Base-by-base conservation (phyloP, 2,329 filamentous ascomycete species). In the Aspergillus bombycis region DNA sequence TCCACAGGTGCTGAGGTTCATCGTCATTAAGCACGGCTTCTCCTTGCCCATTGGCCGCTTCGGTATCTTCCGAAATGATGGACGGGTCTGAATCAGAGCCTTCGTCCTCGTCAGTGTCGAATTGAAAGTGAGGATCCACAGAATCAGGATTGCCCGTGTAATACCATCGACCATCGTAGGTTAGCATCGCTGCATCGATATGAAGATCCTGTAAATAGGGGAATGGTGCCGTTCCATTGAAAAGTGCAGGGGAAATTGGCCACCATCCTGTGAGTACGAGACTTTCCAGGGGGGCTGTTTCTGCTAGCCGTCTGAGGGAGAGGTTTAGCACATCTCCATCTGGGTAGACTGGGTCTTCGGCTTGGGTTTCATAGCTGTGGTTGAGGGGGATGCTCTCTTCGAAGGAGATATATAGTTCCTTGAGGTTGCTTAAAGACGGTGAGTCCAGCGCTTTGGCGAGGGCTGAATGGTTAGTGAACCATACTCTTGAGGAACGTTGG, bases 121-220 rank as follows among this genome's bases (percentile, higher is more conserved):
- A n/a, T 14, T 36, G 16, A 7, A 34, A 34, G 2, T 2, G 21
- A 6, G 19, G 1, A 10, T 26, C 11, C 9, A 19, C 5, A 7
- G 10, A 10, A 45, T 8, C 46, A n/a, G 38, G 52, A 34, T 60
- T 19, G 5, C 50, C 57, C 9, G 41, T 53, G 52, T 60, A 60
- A n/a, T 56, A 57, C 52, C 61, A 63, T 19, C 52, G 32, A 4
- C 61, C 61, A 23, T 63, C 57, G n/a, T 59, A 60, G 30, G 57
- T 57, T 23, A 43, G 7, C 1, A 52, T 8, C 6, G 57, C 6
- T 16, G 21, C 43, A 23, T 56, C 2, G 23, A 62, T 56, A 1
- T 57, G n/a, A 4, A 62, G 2, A 9, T 56, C 8, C 30, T 56
- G 16, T 6, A 62, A 11, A 36, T 38, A 23, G 9, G 50, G 45